These are phyloP conservation scores for Linum lewisii DNA, from an alignment of 345 rosid genomes.

Conservation along the genomic window DNA sequence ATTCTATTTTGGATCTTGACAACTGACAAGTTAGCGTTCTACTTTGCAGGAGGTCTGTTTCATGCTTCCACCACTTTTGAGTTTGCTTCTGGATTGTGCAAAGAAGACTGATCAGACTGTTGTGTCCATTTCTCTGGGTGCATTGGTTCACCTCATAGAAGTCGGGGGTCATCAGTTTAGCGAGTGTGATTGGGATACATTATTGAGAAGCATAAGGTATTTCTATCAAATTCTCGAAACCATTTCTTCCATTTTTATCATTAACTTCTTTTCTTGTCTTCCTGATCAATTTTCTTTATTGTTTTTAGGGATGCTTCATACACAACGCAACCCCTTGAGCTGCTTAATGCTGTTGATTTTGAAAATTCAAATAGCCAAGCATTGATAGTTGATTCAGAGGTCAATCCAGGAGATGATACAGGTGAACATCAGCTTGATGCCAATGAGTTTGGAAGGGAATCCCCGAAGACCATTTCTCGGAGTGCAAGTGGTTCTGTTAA, in stretches of 20 bases:
- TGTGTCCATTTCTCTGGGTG: constrained; percentile 92
- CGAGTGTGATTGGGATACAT: constrained; percentile 89
- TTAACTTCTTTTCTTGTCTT: constrained; percentile 7
- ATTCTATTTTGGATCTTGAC: too few species aligned
- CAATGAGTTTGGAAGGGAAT: constrained; percentile 28
- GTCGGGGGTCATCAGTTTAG: constrained; percentile 99
- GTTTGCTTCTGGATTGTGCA: constrained; percentile 93
- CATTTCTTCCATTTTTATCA: not conserved
- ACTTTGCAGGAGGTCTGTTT: constrained; percentile 84
- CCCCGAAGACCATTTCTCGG: constrained; percentile 26
- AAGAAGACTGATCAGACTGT: constrained; percentile 95
- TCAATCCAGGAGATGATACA: constrained; percentile 27
- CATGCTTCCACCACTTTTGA: constrained; percentile 90
- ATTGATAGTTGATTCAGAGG: constrained; percentile 36
- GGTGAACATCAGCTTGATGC: constrained; percentile 28
- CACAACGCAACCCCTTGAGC: constrained; percentile 96
- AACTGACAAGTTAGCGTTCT: constrained; percentile 12
- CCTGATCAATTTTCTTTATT: constrained; percentile 7
- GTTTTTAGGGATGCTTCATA: constrained; percentile 88
- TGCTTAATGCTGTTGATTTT: constrained; percentile 64
- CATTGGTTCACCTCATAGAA: constrained; percentile 92
- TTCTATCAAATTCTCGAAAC: constrained; percentile 8
- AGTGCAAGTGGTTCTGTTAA: constrained; percentile 19
- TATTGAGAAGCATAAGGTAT: constrained; percentile 94
- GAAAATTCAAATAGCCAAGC: constrained; percentile 35